Conservation (phyloP, 2,329 filamentous ascomycete genomes). For the Apiospora aurea region DNA sequence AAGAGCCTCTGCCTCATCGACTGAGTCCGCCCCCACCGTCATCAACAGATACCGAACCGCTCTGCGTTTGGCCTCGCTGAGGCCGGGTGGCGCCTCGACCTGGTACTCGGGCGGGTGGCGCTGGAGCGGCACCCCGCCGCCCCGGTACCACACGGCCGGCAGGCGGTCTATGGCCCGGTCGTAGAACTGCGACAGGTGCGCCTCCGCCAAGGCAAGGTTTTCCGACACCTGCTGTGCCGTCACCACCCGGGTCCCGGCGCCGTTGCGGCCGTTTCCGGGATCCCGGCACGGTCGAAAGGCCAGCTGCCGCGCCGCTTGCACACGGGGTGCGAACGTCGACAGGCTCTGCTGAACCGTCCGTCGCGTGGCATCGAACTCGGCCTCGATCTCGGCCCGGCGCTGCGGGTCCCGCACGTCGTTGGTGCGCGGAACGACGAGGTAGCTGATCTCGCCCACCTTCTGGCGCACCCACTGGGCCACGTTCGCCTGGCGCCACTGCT, state of each 20-base stretch:
- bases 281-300: not conserved
- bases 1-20: not conserved
- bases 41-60: not conserved
- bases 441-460: not conserved
- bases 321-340: no score
- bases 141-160: not conserved
- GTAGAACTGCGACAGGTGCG: not conserved
- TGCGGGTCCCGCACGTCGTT: not conserved
- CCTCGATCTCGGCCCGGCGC: not conserved
- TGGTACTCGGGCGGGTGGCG: not conserved
- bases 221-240: not conserved
- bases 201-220: not conserved
- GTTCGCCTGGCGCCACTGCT: not conserved
- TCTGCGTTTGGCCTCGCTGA: not conserved
- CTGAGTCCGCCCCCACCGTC: not conserved
- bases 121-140: not conserved
- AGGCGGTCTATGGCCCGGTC: accelerated
- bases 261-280: not conserved
- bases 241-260: not conserved
- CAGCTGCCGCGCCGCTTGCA: not conserved
- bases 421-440: not conserved
- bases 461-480: not conserved
- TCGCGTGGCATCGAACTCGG: not conserved
- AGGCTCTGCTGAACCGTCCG: no score
- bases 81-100: not conserved